Conservation (phyloP, 2,329 filamentous ascomycete genomes). For the Thielaviopsis punctulata region DNA sequence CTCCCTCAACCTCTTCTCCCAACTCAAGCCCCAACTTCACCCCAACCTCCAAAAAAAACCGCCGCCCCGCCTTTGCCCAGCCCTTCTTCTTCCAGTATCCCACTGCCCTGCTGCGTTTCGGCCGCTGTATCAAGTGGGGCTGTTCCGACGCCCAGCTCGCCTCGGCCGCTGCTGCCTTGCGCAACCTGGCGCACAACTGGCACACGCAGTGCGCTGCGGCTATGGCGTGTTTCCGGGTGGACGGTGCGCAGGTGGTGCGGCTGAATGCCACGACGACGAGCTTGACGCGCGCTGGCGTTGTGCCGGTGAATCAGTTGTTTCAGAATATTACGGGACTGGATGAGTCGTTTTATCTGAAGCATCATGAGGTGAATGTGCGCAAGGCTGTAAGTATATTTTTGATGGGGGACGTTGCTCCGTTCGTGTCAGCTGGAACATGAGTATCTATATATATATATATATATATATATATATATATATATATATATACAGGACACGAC, state of each 20-base stretch:
- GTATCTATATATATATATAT: too few relatives aligned
- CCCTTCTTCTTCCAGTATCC: constrained; percentile 8
- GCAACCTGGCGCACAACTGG: constrained; percentile 17
- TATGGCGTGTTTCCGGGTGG: constrained; percentile 1
- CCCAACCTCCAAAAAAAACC: neutral
- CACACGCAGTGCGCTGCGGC: constrained; percentile 1
- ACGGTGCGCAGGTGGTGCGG: neutral
- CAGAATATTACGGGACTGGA: neutral
- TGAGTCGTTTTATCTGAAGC: constrained; percentile 1
- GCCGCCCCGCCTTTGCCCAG: neutral
- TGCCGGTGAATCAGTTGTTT: constrained; percentile 3
- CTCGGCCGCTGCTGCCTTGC: constrained; percentile 23
- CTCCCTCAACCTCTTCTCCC: too few relatives aligned
- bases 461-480: neutral
- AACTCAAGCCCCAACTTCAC: too few relatives aligned
- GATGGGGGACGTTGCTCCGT: too few relatives aligned
- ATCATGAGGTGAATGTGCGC: constrained; percentile 4
- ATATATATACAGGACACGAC: neutral
- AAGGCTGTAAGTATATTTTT: constrained; percentile 4
- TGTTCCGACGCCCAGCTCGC: constrained; percentile 7
- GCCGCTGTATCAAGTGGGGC: constrained; percentile 9
- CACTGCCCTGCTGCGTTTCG: constrained; percentile 4
- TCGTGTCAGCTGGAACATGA: too few relatives aligned
- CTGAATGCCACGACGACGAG: constrained; percentile 2
- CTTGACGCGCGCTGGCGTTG: neutral